Conservation (phyloP, 1,284 basidiomycete genomes). For the Puccinia novopanici region DNA sequence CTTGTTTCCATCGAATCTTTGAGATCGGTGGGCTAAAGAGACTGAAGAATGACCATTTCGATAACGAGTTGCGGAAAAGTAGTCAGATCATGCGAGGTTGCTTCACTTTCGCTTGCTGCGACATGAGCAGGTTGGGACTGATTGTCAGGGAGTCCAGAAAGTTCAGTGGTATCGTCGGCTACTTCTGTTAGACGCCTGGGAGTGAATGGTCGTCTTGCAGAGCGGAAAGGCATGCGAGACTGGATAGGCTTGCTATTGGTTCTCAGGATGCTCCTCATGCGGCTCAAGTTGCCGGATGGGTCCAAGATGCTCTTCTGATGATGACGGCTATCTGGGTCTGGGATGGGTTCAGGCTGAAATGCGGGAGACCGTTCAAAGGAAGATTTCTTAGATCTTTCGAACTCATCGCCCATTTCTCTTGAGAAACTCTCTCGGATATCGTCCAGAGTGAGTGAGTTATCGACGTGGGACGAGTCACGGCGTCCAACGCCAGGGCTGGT, state of each 20-base stretch:
- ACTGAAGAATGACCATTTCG: constrained; percentile 74
- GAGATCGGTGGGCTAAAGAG: constrained; percentile 64
- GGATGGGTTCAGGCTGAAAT: constrained; percentile 26
- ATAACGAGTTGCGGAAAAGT: constrained; percentile 66
- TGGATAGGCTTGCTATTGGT: constrained; percentile 27
- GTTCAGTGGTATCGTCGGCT: constrained; percentile 35
- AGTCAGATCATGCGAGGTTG: constrained; percentile 79
- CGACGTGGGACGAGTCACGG: constrained; percentile 36
- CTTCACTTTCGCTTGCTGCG: constrained; percentile 68
- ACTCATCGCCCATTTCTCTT: constrained; percentile 4
- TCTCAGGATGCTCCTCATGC: constrained; percentile 11
- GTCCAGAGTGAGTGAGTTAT: constrained; percentile 26
- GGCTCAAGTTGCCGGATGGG: not conserved
- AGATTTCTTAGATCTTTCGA: constrained; percentile 11
- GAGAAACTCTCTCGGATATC: constrained; percentile 20
- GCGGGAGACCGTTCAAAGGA: constrained; percentile 2
- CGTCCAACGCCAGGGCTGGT: constrained; percentile 46
- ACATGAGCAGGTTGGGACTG: constrained; percentile 6
- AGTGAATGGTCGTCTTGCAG: constrained; percentile 22
- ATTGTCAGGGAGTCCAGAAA: constrained; percentile 21
- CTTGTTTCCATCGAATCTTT: constrained; percentile 76
- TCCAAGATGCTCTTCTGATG: not conserved
- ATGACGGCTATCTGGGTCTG: constrained; percentile 2
- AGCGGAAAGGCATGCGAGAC: constrained; percentile 12
- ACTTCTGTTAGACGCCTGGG: constrained; percentile 32